Evolutionary conservation across 1,284 basidiomycete genomes (phyloP).

Genomic region (Spongispora temasekensis): DNA sequence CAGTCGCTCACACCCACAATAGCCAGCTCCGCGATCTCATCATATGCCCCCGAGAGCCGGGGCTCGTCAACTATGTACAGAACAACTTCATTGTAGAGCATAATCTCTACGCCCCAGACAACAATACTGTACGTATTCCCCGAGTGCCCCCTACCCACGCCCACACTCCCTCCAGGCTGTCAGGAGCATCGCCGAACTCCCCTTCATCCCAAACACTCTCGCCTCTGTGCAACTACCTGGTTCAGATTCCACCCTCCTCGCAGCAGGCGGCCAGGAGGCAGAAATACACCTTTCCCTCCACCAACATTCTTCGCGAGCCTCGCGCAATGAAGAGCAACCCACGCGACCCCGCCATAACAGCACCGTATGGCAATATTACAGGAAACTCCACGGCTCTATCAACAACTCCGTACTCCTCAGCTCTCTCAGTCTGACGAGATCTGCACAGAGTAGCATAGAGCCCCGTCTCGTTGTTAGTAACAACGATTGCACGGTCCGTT

Average conservation of each 20-base stretch:
- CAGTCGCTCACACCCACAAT: constrained; percentile 9
- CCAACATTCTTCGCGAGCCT: constrained; percentile 31
- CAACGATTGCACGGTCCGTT: constrained; percentile 77
- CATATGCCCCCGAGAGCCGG: constrained; percentile 68
- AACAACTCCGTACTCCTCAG: constrained; percentile 83
- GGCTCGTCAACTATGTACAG: constrained; percentile 69
- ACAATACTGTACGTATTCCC: constrained; percentile 49
- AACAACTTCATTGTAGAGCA: constrained; percentile 63
- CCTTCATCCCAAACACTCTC: constrained; percentile 71
- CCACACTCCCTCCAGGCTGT: constrained; percentile 42
- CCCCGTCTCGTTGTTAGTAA: constrained; percentile 81
- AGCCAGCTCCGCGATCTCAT: constrained; percentile 78
- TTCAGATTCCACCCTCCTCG: constrained; percentile 63
- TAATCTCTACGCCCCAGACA: constrained; percentile 51
- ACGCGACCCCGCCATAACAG: constrained; percentile 25
- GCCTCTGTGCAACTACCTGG: constrained; percentile 58
- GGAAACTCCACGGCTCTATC: constrained; percentile 64
- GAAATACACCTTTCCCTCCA: constrained; percentile 75
- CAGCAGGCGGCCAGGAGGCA: constrained; percentile 79
- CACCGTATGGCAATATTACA: constrained; percentile 58
- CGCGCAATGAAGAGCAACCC: constrained; percentile 15
- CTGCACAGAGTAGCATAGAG: constrained; percentile 59
- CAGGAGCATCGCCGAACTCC: constrained; percentile 52
- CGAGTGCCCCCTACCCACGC: constrained; percentile 11
- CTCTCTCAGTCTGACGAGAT: constrained; percentile 55